Conservation (phyloP, 805 yeast species). For the Myxozyma neotropica region DNA sequence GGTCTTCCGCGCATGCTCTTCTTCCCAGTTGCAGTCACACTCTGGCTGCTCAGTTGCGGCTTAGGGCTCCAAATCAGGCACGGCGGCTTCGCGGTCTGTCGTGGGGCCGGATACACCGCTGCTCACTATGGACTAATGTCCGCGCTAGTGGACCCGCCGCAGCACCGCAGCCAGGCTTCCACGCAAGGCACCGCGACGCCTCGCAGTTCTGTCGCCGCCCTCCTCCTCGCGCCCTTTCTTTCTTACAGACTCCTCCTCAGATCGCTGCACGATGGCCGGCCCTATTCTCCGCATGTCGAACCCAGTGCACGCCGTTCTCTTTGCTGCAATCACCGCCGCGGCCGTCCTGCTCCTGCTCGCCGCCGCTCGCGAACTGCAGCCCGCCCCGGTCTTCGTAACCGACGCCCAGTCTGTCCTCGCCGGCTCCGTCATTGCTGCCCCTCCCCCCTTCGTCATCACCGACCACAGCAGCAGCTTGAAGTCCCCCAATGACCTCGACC, state of each 20-base stretch:
- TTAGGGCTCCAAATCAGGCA: too few relatives aligned
- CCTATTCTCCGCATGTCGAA: conserved; percentile 1
- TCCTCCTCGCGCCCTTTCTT: not conserved
- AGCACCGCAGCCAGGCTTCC: conserved; percentile 2
- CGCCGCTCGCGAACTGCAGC: conserved; percentile 1
- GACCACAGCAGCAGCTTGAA: not conserved
- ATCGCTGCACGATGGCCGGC: conserved; percentile 8
- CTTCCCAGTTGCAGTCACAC: not conserved
- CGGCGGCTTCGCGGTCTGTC: too few relatives aligned
- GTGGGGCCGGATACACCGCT: too few relatives aligned
- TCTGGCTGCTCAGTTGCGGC: not conserved
- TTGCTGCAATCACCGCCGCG: conserved; percentile 11
- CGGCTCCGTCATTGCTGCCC: conserved; percentile 2
- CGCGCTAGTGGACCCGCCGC: not conserved
- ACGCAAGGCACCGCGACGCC: too few relatives aligned
- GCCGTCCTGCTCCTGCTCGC: conserved; percentile 12
- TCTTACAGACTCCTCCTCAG: too few relatives aligned
- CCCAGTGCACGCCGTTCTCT: conserved; percentile 1
- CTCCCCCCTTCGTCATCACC: not conserved
- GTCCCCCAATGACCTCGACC: not conserved
- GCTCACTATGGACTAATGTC: too few relatives aligned
- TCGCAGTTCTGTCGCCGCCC: too few relatives aligned
- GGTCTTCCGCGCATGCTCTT: too few relatives aligned
- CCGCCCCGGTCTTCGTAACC: not conserved
- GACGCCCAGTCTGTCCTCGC: not conserved